Percentiles rank a stretch among this genome's conserved stretches.
Evolutionary conservation across 306 rosid genomes (phyloP).

Genomic region (Vigna radiata): DNA sequence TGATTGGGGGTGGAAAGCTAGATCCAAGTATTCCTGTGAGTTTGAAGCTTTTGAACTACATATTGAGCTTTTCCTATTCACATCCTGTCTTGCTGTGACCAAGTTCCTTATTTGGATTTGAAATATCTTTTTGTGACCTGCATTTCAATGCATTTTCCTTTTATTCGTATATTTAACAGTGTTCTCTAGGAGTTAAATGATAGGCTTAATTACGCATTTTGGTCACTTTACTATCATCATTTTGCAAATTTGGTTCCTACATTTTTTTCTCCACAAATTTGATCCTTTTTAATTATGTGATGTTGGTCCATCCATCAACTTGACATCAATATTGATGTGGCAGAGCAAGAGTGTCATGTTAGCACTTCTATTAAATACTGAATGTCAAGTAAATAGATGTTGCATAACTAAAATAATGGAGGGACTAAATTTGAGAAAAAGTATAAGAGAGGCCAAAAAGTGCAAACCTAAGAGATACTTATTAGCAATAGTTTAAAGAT

Average conservation of each 20-base stretch:
- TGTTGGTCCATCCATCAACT: neutral
- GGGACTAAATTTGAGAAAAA: neutral
- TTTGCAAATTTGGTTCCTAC: neutral
- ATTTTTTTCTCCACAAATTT: neutral
- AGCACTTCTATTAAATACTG: neutral
- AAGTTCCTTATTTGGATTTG: slow-evolving; percentile 15
- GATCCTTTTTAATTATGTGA: neutral
- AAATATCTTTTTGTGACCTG: slow-evolving; percentile 24
- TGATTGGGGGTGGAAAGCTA: slow-evolving; percentile 85
- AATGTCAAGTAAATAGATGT: neutral
- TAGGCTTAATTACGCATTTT: neutral
- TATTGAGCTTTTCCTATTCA: neutral
- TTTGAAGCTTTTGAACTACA: slow-evolving; percentile 43
- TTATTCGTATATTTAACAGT: slow-evolving; percentile 4
- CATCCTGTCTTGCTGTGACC: slow-evolving; percentile 16
- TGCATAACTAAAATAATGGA: neutral
- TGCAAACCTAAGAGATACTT: too few relatives aligned
- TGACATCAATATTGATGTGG: neutral
- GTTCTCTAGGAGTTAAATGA: neutral
- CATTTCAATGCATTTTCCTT: neutral
- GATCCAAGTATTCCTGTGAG: slow-evolving; percentile 82
- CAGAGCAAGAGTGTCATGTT: neutral
- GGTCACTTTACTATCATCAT: neutral
- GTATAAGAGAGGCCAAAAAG: neutral
- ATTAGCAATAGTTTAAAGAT: too few relatives aligned